Base-by-base conservation (phyloP, 305 asterid species). In the Petunia hybrid region DNA sequence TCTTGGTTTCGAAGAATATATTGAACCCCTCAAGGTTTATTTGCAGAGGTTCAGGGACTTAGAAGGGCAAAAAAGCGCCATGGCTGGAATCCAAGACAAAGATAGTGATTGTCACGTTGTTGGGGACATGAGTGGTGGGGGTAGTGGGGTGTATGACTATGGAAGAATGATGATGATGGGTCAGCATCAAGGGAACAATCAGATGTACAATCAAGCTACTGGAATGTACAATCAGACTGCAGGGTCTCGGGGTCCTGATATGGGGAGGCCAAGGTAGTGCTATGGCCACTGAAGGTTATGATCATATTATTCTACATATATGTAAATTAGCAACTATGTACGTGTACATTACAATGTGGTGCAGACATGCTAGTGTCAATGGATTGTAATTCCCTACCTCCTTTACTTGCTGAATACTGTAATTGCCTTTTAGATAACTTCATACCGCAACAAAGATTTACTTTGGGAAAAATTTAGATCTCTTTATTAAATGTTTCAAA, bases 1-100 rank as follows among this genome's bases (percentile, higher is more conserved):
- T 2, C 87, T 93, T 38, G 98, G 98, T 13, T 93, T 93, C 80
- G 98, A 93, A 86, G 95, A 93, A 1, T 93, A 93, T 70, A 97
- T 93, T 31, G 97, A 91, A 85, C 92, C 98, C n/a, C 83, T 93
- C 13, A 92, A 92, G 88, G 66, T 90, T 39, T 93, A 93, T 71
- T 45, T 93, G 87, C 98, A 93, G 89, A 91, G 96, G 86, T 93
- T 92, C 75, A 88, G 98, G 79, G 98, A 93, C 42, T 64, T 89
- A 87, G 98, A 93, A 59, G 97, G 98, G 67, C 96, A 92, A 88
- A 92, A 90, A 83, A 93, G 83, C 16, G 93, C 92, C 68, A 81
- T 92, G 90, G 91, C 88, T 8, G 97, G 93, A n/a, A 78, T 89
- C 77, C 83, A 57, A 39, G 80, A 81, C 43, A 73, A 40, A 5